Evolutionary conservation across 78 protist genomes (phyloP).

Genomic region (Dictyostelium capitatum): DNA sequence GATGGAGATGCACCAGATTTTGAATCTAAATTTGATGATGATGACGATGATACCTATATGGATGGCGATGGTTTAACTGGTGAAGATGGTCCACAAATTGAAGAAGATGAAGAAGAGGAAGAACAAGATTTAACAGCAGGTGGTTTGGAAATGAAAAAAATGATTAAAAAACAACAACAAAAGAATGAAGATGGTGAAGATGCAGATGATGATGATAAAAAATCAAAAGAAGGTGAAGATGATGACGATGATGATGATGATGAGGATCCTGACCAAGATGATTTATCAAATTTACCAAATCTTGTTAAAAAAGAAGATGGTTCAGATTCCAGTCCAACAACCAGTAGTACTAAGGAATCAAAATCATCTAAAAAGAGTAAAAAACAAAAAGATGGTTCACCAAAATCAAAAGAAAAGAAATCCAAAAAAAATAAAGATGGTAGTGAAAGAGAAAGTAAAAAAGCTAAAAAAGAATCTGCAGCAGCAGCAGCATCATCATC

Average conservation of each 20-base stretch:
- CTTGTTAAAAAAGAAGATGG: neutral
- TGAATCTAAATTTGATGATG: slow-evolving; percentile 63
- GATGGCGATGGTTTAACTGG: slow-evolving; percentile 39
- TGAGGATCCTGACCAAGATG: slow-evolving; percentile 11
- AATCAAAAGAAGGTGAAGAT: slow-evolving; percentile 35
- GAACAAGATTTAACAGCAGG: slow-evolving; percentile 16
- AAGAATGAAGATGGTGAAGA: slow-evolving; percentile 36
- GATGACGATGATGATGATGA: slow-evolving; percentile 40
- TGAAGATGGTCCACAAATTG: slow-evolving; percentile 36
- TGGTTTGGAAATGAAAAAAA: slow-evolving; percentile 59
- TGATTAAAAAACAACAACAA: slow-evolving; percentile 17
- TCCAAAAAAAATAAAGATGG: slow-evolving; percentile 7
- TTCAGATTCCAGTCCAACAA: neutral
- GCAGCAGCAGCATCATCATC: slow-evolving; percentile 5
- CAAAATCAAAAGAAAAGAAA: neutral
- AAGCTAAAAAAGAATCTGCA: neutral
- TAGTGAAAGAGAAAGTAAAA: neutral
- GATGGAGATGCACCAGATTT: slow-evolving; percentile 79
- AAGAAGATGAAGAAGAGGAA: neutral
- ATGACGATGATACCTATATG: slow-evolving; percentile 60
- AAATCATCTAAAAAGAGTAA: slow-evolving; percentile 11
- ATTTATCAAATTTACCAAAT: neutral
- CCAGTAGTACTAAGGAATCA: neutral
- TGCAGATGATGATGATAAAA: neutral
- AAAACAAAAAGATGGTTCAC: neutral